phyloP scores from a whole-genome alignment of 2,329 filamentous ascomycete species.

The Trichophyton rubrum region DNA sequence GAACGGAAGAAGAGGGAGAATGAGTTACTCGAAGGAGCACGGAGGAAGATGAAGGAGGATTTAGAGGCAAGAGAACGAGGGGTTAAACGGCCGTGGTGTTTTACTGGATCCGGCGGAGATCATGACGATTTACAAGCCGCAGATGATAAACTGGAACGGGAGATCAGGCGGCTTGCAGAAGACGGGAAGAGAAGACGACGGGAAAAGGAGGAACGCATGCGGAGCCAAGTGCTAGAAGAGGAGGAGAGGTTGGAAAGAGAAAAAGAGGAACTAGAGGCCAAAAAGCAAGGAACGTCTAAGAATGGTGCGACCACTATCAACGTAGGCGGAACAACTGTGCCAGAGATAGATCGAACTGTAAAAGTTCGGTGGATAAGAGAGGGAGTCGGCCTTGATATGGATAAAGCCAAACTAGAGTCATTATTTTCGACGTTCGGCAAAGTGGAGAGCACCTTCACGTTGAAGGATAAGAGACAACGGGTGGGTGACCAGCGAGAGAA shows the following conservation, averaged over 20 bases:
- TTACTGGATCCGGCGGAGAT: slow-evolving; percentile 18
- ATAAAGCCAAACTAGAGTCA: slow-evolving; percentile 34
- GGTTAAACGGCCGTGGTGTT: slow-evolving; percentile 45
- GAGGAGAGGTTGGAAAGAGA: slow-evolving; percentile 22
- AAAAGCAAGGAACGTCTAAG: slow-evolving; percentile 29
- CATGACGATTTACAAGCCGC: slow-evolving; percentile 35
- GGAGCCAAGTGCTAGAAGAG: slow-evolving; percentile 27
- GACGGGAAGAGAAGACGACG: slow-evolving; percentile 40
- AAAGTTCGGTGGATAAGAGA: slow-evolving; percentile 45
- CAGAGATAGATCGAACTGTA: slow-evolving; percentile 46
- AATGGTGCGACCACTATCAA: slow-evolving; percentile 24
- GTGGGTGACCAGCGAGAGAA: slow-evolving; percentile 40
- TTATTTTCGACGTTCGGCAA: slow-evolving; percentile 45
- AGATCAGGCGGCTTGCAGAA: slow-evolving; percentile 42
- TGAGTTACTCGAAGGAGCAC: slow-evolving; percentile 59
- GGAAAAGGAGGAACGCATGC: slow-evolving; percentile 37
- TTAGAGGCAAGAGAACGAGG: slow-evolving; percentile 64
- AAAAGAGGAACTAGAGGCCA: slow-evolving; percentile 27
- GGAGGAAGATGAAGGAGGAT: slow-evolving; percentile 71
- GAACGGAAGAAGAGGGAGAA: slow-evolving; percentile 57
- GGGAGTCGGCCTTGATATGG: slow-evolving; percentile 34
- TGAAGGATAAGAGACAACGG: slow-evolving; percentile 45
- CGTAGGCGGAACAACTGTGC: slow-evolving; percentile 31
- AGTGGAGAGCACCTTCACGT: slow-evolving; percentile 42
- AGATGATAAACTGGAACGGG: slow-evolving; percentile 36